Percentiles rank a stretch among this genome's conserved stretches.
Conservation (phyloP, 495 filamentous ascomycete species). For the Aspergillus baeticus region DNA sequence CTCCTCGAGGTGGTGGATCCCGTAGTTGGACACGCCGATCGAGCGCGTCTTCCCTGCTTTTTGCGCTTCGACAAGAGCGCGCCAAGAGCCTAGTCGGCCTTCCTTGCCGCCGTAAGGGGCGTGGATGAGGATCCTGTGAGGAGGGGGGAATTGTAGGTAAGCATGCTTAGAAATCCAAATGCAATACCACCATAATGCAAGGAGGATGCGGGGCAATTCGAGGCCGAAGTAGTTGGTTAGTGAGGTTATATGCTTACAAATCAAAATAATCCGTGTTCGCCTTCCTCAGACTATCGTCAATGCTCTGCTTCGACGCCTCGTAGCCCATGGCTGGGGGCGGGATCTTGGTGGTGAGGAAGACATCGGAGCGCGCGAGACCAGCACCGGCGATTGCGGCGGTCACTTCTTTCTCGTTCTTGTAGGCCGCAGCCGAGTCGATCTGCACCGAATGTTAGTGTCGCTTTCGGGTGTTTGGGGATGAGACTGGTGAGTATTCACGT, state of each 20-base stretch:
- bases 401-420: constrained; percentile 54
- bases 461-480: too few species aligned
- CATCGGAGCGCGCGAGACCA: constrained; percentile 42
- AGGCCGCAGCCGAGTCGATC: constrained; percentile 55
- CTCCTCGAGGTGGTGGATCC: constrained; percentile 54
- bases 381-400: constrained; percentile 45
- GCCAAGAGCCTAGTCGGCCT: constrained; percentile 52
- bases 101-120: constrained; percentile 53
- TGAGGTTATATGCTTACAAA: too few species aligned
- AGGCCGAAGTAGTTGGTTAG: too few species aligned
- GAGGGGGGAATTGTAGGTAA: neutral
- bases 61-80: constrained; percentile 54
- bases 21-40: constrained; percentile 57
- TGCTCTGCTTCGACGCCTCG: constrained; percentile 48
- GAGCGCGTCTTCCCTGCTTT: constrained; percentile 51
- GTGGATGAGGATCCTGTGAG: constrained; percentile 1
- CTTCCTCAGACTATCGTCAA: constrained; percentile 43
- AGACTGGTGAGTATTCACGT: too few species aligned
- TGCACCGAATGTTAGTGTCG: neutral
- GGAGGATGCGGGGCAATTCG: too few species aligned
- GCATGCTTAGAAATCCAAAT: neutral
- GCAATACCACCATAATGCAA: too few species aligned
- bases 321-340: constrained; percentile 46
- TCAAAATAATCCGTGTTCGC: constrained; percentile 55
- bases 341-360: constrained; percentile 61